Evolutionary conservation across 2,329 filamentous ascomycete species (phyloP).

Genomic region (Gnomoniopsis sp.): DNA sequence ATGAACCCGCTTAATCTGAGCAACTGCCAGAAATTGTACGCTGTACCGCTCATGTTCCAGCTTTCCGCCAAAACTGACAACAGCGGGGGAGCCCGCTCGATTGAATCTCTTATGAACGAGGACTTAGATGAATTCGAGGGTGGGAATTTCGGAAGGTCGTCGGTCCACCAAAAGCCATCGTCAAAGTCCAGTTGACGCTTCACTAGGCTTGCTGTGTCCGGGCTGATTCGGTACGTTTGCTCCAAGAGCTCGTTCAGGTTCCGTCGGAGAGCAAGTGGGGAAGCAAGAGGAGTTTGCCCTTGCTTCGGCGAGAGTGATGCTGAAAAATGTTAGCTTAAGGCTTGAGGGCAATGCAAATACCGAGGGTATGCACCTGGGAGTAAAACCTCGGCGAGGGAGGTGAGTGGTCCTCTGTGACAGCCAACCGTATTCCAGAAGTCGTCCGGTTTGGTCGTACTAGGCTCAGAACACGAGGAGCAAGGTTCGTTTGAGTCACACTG

Average conservation of each 20-base stretch:
- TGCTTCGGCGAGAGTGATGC: constrained; percentile 46
- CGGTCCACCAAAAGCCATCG: constrained; percentile 57
- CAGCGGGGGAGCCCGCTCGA: constrained; percentile 44
- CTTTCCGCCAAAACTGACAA: constrained; percentile 49
- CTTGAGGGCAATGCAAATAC: not conserved
- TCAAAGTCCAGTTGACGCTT: constrained; percentile 48
- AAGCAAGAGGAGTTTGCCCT: constrained; percentile 47
- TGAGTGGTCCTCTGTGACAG: constrained; percentile 48
- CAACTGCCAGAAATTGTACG: constrained; percentile 51
- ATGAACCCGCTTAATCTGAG: constrained; percentile 48
- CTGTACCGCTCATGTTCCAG: constrained; percentile 45
- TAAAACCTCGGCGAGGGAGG: constrained; percentile 45
- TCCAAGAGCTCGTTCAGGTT: constrained; percentile 52
- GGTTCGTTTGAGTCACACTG: constrained; percentile 51
- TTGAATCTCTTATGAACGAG: constrained; percentile 35
- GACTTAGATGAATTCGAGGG: constrained; percentile 35
- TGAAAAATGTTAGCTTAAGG: constrained; percentile 22
- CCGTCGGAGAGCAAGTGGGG: constrained; percentile 44
- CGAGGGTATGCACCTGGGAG: constrained; percentile 41
- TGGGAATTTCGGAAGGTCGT: constrained; percentile 41
- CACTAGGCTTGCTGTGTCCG: constrained; percentile 38
- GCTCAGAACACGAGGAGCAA: constrained; percentile 44
- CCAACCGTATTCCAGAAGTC: constrained; percentile 48
- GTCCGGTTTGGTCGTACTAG: constrained; percentile 32
- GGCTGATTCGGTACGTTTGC: constrained; percentile 39